Conservation (phyloP, 441 rosid genomes). For the Erodium trifolium region DNA sequence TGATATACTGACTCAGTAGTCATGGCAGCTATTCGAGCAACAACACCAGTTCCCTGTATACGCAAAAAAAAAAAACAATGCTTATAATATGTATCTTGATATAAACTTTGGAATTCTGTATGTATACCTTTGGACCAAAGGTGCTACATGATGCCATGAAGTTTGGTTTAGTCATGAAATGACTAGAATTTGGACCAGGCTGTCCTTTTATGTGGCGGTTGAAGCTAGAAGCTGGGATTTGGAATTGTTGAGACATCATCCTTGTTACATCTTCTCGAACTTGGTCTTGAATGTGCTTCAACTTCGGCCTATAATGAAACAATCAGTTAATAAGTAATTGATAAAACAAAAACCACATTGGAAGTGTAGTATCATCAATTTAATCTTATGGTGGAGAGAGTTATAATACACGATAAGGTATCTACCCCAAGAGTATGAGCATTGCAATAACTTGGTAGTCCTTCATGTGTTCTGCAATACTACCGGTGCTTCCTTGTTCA, state of each 20-base stretch:
- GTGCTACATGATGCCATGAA: slow-evolving; percentile 74
- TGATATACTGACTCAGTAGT: slow-evolving; percentile 84
- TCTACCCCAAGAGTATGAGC: slow-evolving; percentile 76
- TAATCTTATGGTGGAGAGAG: not conserved
- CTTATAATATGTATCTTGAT: too few species aligned
- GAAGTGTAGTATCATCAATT: slow-evolving; percentile 7
- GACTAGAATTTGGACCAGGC: slow-evolving; percentile 18
- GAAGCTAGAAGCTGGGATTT: slow-evolving; percentile 33
- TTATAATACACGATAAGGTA: not conserved
- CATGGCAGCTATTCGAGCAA: slow-evolving; percentile 63
- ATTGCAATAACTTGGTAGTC: slow-evolving; percentile 77
- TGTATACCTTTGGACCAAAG: slow-evolving; percentile 71
- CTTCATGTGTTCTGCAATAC: slow-evolving; percentile 55
- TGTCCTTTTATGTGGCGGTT: slow-evolving; percentile 21
- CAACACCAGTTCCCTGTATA: slow-evolving; percentile 60
- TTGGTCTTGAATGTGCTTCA: slow-evolving; percentile 51
- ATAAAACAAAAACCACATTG: not conserved
- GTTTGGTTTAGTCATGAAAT: slow-evolving; percentile 36
- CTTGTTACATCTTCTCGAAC: slow-evolving; percentile 71
- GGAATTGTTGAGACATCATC: slow-evolving; percentile 68
- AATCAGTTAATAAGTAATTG: too few species aligned
- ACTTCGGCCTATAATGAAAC: slow-evolving; percentile 43
- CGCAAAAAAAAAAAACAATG: too few species aligned
- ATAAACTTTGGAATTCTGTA: not conserved
- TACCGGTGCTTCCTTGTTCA: slow-evolving; percentile 43